Base-by-base conservation (phyloP, 805 yeast genomes). In the Candida alai region DNA sequence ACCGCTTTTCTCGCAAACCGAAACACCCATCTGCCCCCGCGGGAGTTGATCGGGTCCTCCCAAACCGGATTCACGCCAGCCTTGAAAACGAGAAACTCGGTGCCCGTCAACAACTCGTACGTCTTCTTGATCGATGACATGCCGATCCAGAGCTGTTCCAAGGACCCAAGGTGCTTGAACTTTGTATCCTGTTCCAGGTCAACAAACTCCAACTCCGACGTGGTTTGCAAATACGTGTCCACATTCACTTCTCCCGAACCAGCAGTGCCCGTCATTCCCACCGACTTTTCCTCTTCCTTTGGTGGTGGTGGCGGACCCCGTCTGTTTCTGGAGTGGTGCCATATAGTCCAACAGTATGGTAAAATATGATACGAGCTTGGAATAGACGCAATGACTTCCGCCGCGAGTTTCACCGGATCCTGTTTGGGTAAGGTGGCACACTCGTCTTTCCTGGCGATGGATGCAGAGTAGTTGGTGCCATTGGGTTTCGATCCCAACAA, bases 11-110 rank as follows among this genome's bases (percentile, higher is more conserved):
- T 28, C 46, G 59, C 54, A 44, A 76, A 68, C 42, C 78, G 61
- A 44, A 76, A 70, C 13, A 73, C 67, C 82, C 82, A 78, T 44
- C 82, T 60, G 2, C 85, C 84, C 23, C 84, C 84, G 33, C 64
- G 60, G 40, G 69, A 56, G 49, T 78, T 78, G 32, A 67, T 60
- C 6, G 80, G 78, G 48, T 79, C 84, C 49, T 78, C 84, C 84
- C 85, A 78, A 31, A 76, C 72, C 8, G 85, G 85, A 43, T 73
- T 71, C 23, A 77, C 66, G 2, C 80, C 81, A 20, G 68, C 58
- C 43, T 76, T 76, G 58, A 79, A 79, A 7, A 79, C 53, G 39
- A 76, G 72, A 35, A 72, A 62, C 49, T 78, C 82, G 17, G 76
- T 63, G 14, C 76, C 77, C 30, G 55, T 52, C 13, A 61, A 55